Base-by-base conservation (phyloP, 768 basidiomycete species). In the Clitopilus hobsonii region DNA sequence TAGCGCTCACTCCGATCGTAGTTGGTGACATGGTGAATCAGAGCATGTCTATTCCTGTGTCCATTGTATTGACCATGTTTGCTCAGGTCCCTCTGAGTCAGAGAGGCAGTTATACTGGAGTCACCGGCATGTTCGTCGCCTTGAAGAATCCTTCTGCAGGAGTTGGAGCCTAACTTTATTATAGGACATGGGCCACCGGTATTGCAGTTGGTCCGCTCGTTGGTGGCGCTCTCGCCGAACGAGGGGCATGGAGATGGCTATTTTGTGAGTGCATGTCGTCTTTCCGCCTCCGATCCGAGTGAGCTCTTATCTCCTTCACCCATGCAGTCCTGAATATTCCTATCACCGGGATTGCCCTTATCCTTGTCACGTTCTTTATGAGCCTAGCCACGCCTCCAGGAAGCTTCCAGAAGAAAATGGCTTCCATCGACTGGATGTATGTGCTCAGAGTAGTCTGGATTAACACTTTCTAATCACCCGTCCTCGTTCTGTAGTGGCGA, bases 241-340 rank as follows among this genome's bases (percentile, higher is more conserved):
- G 47, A 2, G 67, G 63, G 1, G 56, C 61, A 36, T 78, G 77
- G 77, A 60, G 75, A 6, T 76, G 74, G 71, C 48, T 76, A 18
- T 76, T 76, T 51, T 76, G 71, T 74, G 18, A 48, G 69, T n/a
- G 29, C 47, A 5, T 22, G 7, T 52, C 13, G 1, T 25, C 8
- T 11, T 14, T n/a, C 45, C 7, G 38, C 10, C 10, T 49, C 4
- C 25, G 13, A 14, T 11, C 32, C n/a, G 32, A 22, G 54, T 45
- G 53, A 18, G 13, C 20, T 38, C 1, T n/a, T n/a, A n/a, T n/a
- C 6, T 23, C 25, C 3, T n/a, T n/a, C n/a, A n/a, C n/a, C n/a
- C n/a, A n/a, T n/a, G n/a, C 28, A 76, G 74, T 76, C 53, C 63
- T 78, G 28, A 77, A 78, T 54, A 61, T 77, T 30, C 76, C 75